Evolutionary conservation across 2,329 filamentous ascomycete genomes (phyloP).

Genomic region (Fusarium sp.): DNA sequence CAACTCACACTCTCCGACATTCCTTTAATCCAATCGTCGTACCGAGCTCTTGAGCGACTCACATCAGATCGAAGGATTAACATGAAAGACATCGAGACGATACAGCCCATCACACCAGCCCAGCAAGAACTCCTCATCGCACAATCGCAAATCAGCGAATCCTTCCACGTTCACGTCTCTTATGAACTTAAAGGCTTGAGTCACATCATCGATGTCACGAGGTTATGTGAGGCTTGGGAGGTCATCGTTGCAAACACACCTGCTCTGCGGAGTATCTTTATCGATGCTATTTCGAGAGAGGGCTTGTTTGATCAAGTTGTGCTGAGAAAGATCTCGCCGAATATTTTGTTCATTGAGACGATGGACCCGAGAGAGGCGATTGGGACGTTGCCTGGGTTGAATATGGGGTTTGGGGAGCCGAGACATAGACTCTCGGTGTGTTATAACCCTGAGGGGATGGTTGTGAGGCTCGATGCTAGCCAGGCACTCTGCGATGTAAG

Average conservation of each 20-base stretch:
- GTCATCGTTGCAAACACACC: conserved; percentile 57
- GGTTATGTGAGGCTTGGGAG: conserved; percentile 61
- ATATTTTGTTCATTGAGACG: conserved; percentile 63
- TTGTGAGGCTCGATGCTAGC: conserved; percentile 61
- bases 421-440: conserved; percentile 62
- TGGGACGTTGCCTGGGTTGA: conserved; percentile 54
- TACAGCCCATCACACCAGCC: conserved; percentile 57
- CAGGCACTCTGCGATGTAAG: conserved; percentile 60
- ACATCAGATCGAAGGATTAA: conserved; percentile 55
- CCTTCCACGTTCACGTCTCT: conserved; percentile 56
- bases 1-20: conserved; percentile 62
- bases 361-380: conserved; percentile 49
- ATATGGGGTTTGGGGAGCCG: conserved; percentile 50
- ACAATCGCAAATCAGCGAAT: conserved; percentile 53
- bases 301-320: conserved; percentile 62
- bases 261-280: conserved; percentile 61
- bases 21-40: conserved; percentile 58
- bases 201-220: conserved; percentile 53
- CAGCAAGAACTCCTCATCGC: conserved; percentile 61
- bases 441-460: conserved; percentile 53
- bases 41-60: conserved; percentile 56
- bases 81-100: conserved; percentile 57
- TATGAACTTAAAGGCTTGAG: conserved; percentile 56
- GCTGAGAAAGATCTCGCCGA: conserved; percentile 57
- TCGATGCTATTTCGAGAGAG: conserved; percentile 58